Evolutionary conservation across 192 early-diverging fungal genomes (phyloP).

Genomic region (Coemansia sp.): DNA sequence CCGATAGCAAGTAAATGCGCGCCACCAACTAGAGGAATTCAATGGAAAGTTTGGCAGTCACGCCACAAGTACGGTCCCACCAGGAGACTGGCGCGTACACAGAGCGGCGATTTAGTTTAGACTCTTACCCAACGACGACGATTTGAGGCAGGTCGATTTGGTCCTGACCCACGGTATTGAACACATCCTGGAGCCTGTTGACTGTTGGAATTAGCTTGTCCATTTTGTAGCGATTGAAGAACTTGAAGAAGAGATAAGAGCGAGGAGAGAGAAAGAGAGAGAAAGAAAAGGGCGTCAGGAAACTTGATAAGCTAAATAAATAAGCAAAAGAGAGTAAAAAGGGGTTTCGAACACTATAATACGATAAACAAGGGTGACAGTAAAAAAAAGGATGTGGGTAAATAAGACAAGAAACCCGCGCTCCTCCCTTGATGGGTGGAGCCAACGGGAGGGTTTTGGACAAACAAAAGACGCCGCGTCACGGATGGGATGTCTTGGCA

Average conservation of each 20-base stretch:
- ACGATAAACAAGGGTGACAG: constrained; percentile 3
- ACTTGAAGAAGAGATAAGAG: too few relatives aligned
- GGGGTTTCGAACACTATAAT: background rate
- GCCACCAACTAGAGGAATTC: background rate
- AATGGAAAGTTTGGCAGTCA: too few relatives aligned
- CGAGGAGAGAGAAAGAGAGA: background rate
- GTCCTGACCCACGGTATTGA: constrained; percentile 74
- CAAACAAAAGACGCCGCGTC: constrained; percentile 2
- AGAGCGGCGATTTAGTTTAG: background rate
- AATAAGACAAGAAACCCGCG: too few relatives aligned
- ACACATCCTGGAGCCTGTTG: constrained; percentile 81
- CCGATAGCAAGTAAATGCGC: too few relatives aligned
- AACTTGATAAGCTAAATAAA: background rate
- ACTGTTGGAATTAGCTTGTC: constrained; percentile 81
- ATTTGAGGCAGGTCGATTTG: constrained; percentile 83
- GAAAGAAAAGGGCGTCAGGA: background rate
- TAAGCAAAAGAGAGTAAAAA: constrained; percentile 2
- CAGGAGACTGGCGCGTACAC: too few relatives aligned
- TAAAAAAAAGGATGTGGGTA: constrained; percentile 7
- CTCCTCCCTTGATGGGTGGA: too few relatives aligned
- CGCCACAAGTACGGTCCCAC: too few relatives aligned
- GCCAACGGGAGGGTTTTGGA: too few relatives aligned
- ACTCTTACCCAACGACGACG: constrained; percentile 74
- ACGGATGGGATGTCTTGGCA: background rate
- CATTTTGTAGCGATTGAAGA: constrained; percentile 49